Conservation (phyloP, 345 rosid species). For the Salix caprea region DNA sequence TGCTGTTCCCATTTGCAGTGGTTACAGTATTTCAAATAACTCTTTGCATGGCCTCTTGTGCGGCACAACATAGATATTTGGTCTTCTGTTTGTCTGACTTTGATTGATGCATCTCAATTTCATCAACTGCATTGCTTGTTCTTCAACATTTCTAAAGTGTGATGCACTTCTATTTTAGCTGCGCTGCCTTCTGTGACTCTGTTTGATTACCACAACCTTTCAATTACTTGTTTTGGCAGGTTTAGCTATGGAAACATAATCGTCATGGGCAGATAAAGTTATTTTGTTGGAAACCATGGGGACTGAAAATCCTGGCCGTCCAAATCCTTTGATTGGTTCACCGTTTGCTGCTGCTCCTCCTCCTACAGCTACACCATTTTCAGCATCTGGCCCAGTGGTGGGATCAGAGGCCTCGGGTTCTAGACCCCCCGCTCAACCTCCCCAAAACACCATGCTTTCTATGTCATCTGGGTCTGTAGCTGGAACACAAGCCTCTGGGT, state of each 20-base stretch:
- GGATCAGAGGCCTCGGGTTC: constrained; percentile 45
- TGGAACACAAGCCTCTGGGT: constrained; percentile 38
- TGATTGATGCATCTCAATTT: neutral
- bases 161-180: neutral
- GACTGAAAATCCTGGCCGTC: constrained; percentile 62
- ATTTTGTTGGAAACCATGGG: constrained; percentile 42
- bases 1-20: neutral
- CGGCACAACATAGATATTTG: neutral
- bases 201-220: neutral
- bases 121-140: neutral
- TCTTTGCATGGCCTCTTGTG: neutral
- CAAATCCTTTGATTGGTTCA: constrained; percentile 43
- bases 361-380: constrained; percentile 50
- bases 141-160: neutral
- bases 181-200: neutral
- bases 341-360: constrained; percentile 60
- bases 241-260: constrained; percentile 31
- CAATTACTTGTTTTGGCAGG: constrained; percentile 30
- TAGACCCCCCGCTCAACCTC: constrained; percentile 45
- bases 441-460: constrained; percentile 40
- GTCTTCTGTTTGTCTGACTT: neutral
- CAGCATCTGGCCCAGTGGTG: constrained; percentile 45
- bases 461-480: constrained; percentile 38
- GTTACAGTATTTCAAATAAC: neutral
- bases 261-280: constrained; percentile 3